Conservation (phyloP, 106 monocot species). For the Dendrobium catenatum region DNA sequence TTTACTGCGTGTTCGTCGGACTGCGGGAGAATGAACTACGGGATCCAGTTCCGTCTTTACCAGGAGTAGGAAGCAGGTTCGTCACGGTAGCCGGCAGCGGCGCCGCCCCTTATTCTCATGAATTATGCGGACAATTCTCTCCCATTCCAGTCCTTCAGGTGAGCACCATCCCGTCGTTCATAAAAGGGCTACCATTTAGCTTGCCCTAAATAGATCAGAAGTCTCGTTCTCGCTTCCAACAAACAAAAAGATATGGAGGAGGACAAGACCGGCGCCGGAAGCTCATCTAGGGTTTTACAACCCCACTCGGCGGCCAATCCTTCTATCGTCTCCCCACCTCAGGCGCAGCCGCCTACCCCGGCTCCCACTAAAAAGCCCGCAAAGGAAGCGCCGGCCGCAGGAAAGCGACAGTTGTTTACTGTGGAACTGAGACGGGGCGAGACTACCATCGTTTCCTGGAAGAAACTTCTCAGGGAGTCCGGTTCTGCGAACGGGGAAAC, state of each 20-base stretch:
- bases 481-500: constrained; percentile 10
- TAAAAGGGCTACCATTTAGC: background rate
- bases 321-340: background rate
- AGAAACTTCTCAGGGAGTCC: constrained; percentile 71
- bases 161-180: background rate
- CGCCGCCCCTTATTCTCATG: background rate
- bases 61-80: background rate
- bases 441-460: constrained; percentile 99
- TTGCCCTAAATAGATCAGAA: constrained; percentile 2
- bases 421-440: constrained; percentile 79
- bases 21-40: background rate
- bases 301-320: background rate
- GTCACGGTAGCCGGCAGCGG: background rate
- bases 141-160: background rate
- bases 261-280: constrained; percentile 14
- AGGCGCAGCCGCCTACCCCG: background rate
- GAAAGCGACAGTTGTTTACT: constrained; percentile 47
- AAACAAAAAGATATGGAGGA: constrained; percentile 25
- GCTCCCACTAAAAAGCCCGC: background rate
- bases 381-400: constrained; percentile 3
- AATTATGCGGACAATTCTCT: background rate
- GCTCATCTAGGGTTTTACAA: constrained; percentile 16
- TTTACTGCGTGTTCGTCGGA: too few species aligned
- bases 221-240: background rate
- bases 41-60: background rate